A percentile compares a stretch with the other conserved stretches of the same genome.
Evolutionary conservation across 805 yeast species (phyloP).

Genomic region (Kuraishia ogatae): DNA sequence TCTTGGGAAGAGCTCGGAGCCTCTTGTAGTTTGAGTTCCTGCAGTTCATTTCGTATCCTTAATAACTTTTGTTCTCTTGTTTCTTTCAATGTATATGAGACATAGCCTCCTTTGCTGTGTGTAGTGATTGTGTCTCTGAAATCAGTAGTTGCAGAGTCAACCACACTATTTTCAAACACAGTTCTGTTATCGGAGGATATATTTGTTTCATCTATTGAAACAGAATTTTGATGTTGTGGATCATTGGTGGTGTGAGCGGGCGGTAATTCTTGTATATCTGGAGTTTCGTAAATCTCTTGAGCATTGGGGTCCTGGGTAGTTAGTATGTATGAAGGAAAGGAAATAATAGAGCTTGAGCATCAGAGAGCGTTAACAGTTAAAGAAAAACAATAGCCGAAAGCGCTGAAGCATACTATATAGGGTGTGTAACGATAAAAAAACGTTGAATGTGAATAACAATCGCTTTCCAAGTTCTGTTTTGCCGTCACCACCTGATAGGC

Average conservation of each 20-base stretch:
- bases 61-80: background rate
- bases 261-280: background rate
- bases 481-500: too few relatives aligned
- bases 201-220: background rate
- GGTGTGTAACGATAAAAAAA: too few relatives aligned
- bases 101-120: background rate
- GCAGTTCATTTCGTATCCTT: conserved; percentile 1
- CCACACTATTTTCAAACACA: background rate
- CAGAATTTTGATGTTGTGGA: background rate
- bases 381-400: too few relatives aligned
- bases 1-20: too few relatives aligned
- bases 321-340: background rate
- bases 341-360: too few relatives aligned
- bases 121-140: background rate
- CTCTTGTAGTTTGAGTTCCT: background rate
- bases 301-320: background rate
- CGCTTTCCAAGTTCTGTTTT: too few relatives aligned
- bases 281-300: conserved; percentile 1
- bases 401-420: too few relatives aligned
- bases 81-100: background rate
- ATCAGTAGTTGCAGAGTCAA: background rate
- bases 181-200: background rate
- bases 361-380: too few relatives aligned
- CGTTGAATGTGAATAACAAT: too few relatives aligned
- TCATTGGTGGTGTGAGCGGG: background rate